A percentile compares a stretch with the other conserved stretches of the same genome.
phyloP scores from a whole-genome alignment of 192 early-diverging fungal species.

The Coemansia sp. region DNA sequence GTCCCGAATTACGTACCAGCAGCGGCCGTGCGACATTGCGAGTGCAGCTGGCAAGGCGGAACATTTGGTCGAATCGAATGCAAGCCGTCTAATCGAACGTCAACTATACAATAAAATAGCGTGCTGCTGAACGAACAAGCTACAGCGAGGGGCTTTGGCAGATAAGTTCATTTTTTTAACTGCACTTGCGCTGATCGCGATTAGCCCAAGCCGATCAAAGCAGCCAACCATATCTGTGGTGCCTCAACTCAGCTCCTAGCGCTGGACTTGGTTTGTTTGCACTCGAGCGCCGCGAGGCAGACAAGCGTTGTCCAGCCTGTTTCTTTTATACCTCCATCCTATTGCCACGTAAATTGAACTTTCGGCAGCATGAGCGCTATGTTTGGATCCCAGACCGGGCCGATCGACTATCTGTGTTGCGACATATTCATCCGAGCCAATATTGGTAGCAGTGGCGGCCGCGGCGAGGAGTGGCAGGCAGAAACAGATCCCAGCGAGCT shows the following conservation, averaged over 20 bases:
- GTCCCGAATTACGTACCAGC: constrained; percentile 29
- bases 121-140: too few relatives aligned
- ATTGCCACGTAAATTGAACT: background rate
- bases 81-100: background rate
- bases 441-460: constrained; percentile 6
- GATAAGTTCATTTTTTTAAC: too few relatives aligned
- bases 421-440: constrained; percentile 29
- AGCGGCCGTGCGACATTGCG: constrained; percentile 28
- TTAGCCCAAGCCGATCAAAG: too few relatives aligned
- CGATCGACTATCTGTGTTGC: constrained; percentile 35
- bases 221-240: too few relatives aligned
- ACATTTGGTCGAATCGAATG: constrained; percentile 22
- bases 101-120: background rate
- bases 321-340: background rate
- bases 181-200: too few relatives aligned
- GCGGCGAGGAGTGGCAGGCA: background rate
- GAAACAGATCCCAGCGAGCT: constrained; percentile 2
- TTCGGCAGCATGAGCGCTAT: background rate
- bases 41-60: constrained; percentile 30
- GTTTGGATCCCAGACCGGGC: constrained; percentile 14
- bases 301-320: too few relatives aligned
- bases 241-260: too few relatives aligned
- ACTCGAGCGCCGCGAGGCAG: background rate
- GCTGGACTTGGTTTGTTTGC: too few relatives aligned
- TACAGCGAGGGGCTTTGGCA: background rate